Evolutionary conservation across 2,329 filamentous ascomycete species (phyloP), one percentile per base, ranked within the genome.

Genomic region (Boeremia lycopersici): DNA sequence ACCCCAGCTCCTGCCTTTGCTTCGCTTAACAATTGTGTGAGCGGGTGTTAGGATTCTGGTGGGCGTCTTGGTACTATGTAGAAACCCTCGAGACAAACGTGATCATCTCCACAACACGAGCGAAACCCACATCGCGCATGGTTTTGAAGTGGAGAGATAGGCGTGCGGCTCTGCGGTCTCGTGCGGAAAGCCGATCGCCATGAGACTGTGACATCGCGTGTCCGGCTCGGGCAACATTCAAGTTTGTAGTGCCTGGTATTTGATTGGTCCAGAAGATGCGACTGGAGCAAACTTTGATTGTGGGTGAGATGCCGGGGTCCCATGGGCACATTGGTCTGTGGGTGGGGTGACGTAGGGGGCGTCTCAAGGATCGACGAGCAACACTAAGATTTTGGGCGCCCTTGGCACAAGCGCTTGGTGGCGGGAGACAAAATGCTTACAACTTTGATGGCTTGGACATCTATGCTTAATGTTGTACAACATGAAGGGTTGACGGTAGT

Each of bases 341-440:
- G 11, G n/a, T 28, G 30, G 28, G 28, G 28, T 55, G 52, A 55
- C 52, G 52, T 55, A 41, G 45, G 38, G 38, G 46, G 47, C 46
- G 52, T 11, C 4, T 23, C 7, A 30, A 36, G n/a, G 28, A 8
- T 40, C 30, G 41, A 46, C 46, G 29, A 8, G 23, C 30, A 19
- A 35, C 26, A 45, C 47, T 48, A 52, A 56, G 53, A 44, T 26
- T 56, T 56, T 36, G 38, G 43, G 53, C 53, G 43, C 17, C 5
- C 48, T 56, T 56, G 53, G 53, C 53, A 41, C 30, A 43, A 44
- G 38, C 44, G 53, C 53, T 56, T 51, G 38, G 38, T 51, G 48
- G 34, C 40, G 31, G 42, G 10, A 46, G 38, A 29, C 15, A 19
- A 38, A 36, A 46, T 35, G 52, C 52, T 55, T 47, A n/a, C 19